Evolutionary conservation across 495 filamentous ascomycete genomes (phyloP), one percentile per base, ranked within the genome.

Genomic region (Pseudomonodictys pantanalensis): DNA sequence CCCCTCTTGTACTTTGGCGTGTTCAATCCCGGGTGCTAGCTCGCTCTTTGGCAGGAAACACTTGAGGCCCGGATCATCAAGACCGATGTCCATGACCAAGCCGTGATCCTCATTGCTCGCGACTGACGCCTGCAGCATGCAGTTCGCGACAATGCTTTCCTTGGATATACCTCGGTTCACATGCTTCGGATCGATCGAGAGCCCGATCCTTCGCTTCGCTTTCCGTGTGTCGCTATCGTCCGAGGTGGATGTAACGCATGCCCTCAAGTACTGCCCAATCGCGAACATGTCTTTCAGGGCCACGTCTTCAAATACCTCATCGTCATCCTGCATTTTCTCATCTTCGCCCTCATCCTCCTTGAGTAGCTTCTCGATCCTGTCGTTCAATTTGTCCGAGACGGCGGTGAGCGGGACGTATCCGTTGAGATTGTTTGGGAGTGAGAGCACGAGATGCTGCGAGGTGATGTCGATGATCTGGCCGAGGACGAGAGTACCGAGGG

Each of bases 31-130:
- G 28, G 76, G 68, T 28, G 83, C 84, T 22, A 96, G 73, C 68
- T 97, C 91, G 69, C 90, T 92, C 12, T 85, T 86, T n/a, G 91
- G 84, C 72, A 98, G 81, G 75, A 98, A 98, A 1, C 87, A 95
- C 68, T 82, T 86, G 30, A 91, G 58, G 29, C 79, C 72, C 17
- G 80, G 75, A 45, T 84, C 83, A 43, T 83, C 78, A 22, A 97
- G 78, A 12, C 88, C 89, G 35, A 98, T 75, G 65, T 96, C 89
- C 92, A 97, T 96, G 51, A 97, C 79, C 52, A 95, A 75, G 65
- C 93, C 93, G 71, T 97, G 92, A 62, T 98, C 93, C 73, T 98
- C 93, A 20, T 93, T 86, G 68, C 92, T 97, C 33, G 79, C 71
- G 45, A 98, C 86, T 1, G 90, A 87, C 18, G 92, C 91, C 78